phyloP scores from a whole-genome alignment of 805 yeast genomes.

The Schizosaccharomyces osmophilus region DNA sequence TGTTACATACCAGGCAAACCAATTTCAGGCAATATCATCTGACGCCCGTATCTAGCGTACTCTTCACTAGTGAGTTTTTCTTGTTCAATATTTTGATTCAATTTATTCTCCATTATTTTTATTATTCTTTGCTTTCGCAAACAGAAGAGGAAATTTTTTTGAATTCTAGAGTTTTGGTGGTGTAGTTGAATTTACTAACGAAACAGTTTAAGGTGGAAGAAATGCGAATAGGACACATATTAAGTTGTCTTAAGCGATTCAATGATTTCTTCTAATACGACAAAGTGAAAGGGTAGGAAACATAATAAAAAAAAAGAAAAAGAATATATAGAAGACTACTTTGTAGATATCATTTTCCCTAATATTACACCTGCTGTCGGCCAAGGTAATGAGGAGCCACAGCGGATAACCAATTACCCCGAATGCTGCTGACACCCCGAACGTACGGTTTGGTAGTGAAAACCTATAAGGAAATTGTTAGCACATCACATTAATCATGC shows the following conservation, averaged over 20 bases:
- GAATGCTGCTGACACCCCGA: conserved; percentile 59
- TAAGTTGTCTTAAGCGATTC: not conserved
- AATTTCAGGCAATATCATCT: conserved; percentile 72
- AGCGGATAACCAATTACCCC: conserved; percentile 67
- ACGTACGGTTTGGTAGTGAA: conserved; percentile 85
- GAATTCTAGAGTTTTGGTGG: too few relatives aligned
- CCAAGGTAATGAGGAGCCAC: conserved; percentile 19
- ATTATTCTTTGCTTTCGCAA: too few relatives aligned
- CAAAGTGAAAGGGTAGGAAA: not conserved
- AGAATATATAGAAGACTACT: too few relatives aligned
- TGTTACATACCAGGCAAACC: conserved; percentile 18
- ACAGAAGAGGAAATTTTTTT: too few relatives aligned
- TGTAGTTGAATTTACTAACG: too few relatives aligned
- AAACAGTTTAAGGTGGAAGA: too few relatives aligned
- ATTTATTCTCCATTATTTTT: too few relatives aligned
- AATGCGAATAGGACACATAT: too few relatives aligned
- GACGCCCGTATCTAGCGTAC: conserved; percentile 70
- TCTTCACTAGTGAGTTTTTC: conserved; percentile 21
- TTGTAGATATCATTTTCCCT: too few relatives aligned
- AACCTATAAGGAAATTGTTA: not conserved
- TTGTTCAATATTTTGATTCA: not conserved
- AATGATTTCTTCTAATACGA: not conserved
- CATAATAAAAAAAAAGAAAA: not conserved
- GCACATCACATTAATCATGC: not conserved
- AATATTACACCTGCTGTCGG: not conserved